These are phyloP conservation scores for Carex scoparia DNA, from an alignment of 176 grass and related monocot genomes.

Conservation along the genomic window DNA sequence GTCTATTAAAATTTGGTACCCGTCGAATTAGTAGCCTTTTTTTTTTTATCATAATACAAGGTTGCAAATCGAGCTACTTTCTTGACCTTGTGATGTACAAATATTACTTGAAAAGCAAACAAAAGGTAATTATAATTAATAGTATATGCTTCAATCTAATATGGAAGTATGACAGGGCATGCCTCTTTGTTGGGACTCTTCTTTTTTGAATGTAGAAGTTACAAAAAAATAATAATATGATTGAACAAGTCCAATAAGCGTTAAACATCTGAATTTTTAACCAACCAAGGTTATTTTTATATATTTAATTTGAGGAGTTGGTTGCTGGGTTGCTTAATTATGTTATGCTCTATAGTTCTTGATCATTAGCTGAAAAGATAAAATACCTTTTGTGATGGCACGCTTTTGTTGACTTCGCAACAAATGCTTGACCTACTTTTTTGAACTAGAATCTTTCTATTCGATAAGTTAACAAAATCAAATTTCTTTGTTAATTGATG, in stretches of 20 bases:
- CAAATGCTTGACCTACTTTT: constrained; percentile 16
- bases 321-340: constrained; percentile 7
- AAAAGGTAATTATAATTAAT: not conserved
- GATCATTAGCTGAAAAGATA: not conserved
- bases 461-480: not conserved
- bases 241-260: not conserved
- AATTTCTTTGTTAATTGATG: not conserved
- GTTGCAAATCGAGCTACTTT: not conserved
- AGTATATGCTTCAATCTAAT: not conserved
- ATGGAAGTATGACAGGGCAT: not conserved
- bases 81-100: not conserved
- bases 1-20: not conserved
- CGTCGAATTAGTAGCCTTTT: not conserved
- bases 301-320: not conserved
- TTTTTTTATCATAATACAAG: not conserved
- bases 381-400: not conserved
- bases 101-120: not conserved
- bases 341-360: not conserved
- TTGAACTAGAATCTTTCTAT: constrained; percentile 2
- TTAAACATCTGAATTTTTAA: not conserved
- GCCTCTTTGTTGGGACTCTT: not conserved
- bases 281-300: not conserved
- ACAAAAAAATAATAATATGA: not conserved
- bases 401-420: not conserved
- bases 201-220: not conserved